Evolutionary conservation across 1,284 basidiomycete species (phyloP), one percentile per base, ranked within the genome.

Genomic region (Peniophora sp.): DNA sequence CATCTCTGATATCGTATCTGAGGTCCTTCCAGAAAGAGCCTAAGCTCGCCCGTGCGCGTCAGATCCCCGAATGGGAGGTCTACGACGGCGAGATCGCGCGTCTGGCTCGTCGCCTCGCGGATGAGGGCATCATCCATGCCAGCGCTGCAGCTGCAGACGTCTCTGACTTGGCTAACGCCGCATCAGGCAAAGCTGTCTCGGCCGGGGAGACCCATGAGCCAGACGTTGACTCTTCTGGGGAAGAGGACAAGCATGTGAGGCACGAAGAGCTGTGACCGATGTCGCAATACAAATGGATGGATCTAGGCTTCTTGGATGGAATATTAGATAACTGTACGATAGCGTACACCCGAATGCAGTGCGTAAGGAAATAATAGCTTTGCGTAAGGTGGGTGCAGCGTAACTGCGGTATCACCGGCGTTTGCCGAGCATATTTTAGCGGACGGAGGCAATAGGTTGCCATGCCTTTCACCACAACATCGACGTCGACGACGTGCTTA

Each of bases 61-160:
- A 95, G 61, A 97, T 99, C 50, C 95, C 96, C 0, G 96, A 99
- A 67, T 99, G 96, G 97, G 93, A 95, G 54, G 78, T 78, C 45
- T 97, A 97, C 62, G 96, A 98, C 59, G 59, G 66, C 3, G 86
- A 91, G 65, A 89, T 91, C 52, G 80, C 88, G 6, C 71, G 68
- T 24, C 90, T 95, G 57, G 81, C 85, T 0, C 76, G 80, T 17
- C 72, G 75, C 47, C 70, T 92, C 38, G 82, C 83, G 2, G 73
- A 81, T 14, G 72, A 79, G 43, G 87, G 88, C 19, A 71, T 77
- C 55, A 82, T 89, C 50, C 77, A 72, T 22, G 81, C 81, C 1
- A 74, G 77, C 19, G 78, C 83, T 32, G 78, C 84, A 12, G 80
- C 81, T 3, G 84, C 80, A 1, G 86, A 88, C 65, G 78, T 83